These are phyloP conservation scores for Mortierella sp. DNA, from an alignment of 371 early-diverging fungal species.

Conservation along the genomic window DNA sequence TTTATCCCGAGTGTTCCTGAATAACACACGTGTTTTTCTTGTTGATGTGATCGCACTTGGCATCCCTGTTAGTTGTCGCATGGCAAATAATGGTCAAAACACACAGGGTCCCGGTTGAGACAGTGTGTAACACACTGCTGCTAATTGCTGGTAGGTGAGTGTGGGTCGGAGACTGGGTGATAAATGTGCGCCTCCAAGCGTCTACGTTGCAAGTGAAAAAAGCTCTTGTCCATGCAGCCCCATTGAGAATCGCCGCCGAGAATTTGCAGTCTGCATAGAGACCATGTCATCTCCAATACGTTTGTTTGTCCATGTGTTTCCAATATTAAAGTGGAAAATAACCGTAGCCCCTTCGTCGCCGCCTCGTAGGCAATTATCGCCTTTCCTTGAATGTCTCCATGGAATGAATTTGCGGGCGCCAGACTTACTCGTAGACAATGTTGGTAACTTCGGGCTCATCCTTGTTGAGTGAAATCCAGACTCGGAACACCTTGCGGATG, in stretches of 20 bases:
- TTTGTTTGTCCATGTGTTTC: not conserved
- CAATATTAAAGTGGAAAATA: not conserved
- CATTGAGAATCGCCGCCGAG: not conserved
- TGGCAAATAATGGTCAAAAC: not conserved
- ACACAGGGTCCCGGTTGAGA: not conserved
- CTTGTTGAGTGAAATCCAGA: constrained; percentile 73
- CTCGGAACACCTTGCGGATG: constrained; percentile 73
- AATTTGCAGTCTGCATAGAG: not conserved
- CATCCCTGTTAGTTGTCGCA: not conserved
- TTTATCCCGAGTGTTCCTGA: not conserved
- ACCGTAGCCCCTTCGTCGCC: too few species aligned
- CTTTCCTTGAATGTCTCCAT: too few species aligned
- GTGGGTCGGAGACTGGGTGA: not conserved
- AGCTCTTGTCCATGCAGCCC: not conserved
- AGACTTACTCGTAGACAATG: constrained; percentile 66
- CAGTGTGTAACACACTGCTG: not conserved
- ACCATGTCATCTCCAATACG: not conserved
- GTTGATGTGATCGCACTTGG: not conserved
- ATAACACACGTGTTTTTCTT: not conserved
- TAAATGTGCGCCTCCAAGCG: not conserved
- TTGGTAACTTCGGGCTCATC: constrained; percentile 67
- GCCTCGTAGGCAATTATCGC: too few species aligned
- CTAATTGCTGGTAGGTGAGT: not conserved
- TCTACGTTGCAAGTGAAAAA: not conserved
- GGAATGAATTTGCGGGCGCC: too few species aligned